Conservation (phyloP, 2,329 filamentous ascomycete species). For the Neonectria ditissima region DNA sequence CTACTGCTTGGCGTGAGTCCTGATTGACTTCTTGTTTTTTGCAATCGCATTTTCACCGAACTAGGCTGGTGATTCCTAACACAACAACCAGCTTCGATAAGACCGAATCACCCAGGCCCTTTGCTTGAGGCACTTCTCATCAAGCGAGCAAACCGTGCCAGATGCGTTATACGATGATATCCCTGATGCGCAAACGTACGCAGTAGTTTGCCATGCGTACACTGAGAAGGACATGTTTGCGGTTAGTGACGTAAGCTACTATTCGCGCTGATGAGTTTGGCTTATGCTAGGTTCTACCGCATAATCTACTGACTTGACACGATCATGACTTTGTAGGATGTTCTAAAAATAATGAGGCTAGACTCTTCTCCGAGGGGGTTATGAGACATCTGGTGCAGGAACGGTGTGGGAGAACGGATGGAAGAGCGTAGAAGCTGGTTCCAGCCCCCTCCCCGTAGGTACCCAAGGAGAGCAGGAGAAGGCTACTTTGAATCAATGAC, state of each 20-base stretch:
- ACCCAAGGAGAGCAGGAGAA: neutral
- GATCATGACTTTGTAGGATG: too few relatives aligned
- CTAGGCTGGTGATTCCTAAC: too few relatives aligned
- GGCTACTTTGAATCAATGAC: neutral
- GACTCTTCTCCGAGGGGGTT: neutral
- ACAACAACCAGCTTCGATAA: too few relatives aligned
- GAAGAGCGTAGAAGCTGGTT: neutral
- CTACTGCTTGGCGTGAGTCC: too few relatives aligned
- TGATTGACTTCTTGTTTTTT: too few relatives aligned
- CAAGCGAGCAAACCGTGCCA: too few relatives aligned
- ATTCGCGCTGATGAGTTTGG: neutral
- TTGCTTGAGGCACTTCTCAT: too few relatives aligned
- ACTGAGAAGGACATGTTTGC: neutral
- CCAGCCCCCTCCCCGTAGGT: too few relatives aligned
- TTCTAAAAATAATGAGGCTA: neutral
- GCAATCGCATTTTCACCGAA: too few relatives aligned
- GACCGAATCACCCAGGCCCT: too few relatives aligned
- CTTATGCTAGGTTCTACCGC: neutral
- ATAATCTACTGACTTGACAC: too few relatives aligned
- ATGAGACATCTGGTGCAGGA: neutral
- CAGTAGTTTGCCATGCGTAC: neutral
- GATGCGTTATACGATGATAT: too few relatives aligned
- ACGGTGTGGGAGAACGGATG: neutral
- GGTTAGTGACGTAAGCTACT: neutral
- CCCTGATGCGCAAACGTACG: neutral